A percentile compares a stretch with the other conserved stretches of the same genome.
These are phyloP conservation scores for Tolypocladium tropicale DNA, from an alignment of 2,329 filamentous ascomycete genomes.

Conservation along the genomic window DNA sequence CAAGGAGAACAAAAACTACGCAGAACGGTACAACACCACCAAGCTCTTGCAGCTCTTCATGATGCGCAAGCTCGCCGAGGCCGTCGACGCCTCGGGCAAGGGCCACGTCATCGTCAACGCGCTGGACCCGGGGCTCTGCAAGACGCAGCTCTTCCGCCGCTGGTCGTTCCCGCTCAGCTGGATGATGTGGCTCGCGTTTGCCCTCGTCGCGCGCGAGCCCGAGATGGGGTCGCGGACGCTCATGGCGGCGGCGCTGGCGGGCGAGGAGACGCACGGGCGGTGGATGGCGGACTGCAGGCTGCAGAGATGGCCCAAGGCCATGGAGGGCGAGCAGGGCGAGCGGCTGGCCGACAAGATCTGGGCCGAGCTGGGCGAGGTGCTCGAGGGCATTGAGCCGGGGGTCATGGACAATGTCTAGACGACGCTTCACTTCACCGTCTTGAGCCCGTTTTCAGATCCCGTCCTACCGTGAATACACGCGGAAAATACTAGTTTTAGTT, in stretches of 20 bases:
- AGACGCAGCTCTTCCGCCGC: constrained; percentile 26
- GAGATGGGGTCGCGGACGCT: constrained; percentile 30
- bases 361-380: constrained; percentile 28
- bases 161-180: constrained; percentile 17
- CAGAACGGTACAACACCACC: constrained; percentile 16
- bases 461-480: too few species aligned
- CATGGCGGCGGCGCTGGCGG: constrained; percentile 24
- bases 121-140: constrained; percentile 30
- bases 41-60: constrained; percentile 21
- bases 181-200: constrained; percentile 6
- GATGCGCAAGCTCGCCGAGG: constrained; percentile 21
- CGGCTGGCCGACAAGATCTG: constrained; percentile 26
- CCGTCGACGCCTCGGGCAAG: constrained; percentile 17
- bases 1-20: constrained; percentile 10
- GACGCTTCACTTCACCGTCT: too few species aligned
- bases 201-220: constrained; percentile 21
- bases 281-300: constrained; percentile 26
- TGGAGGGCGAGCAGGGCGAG: constrained; percentile 24
- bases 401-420: constrained; percentile 23
- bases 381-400: constrained; percentile 32
- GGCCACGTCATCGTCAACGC: constrained; percentile 26
- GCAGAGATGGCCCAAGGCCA: constrained; percentile 9
- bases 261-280: constrained; percentile 27
- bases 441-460: too few species aligned
- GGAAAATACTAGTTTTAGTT: too few species aligned